These are phyloP conservation scores for Verticillium alfalfae DNA, from an alignment of 2,329 filamentous ascomycete species.

Conservation along the genomic window DNA sequence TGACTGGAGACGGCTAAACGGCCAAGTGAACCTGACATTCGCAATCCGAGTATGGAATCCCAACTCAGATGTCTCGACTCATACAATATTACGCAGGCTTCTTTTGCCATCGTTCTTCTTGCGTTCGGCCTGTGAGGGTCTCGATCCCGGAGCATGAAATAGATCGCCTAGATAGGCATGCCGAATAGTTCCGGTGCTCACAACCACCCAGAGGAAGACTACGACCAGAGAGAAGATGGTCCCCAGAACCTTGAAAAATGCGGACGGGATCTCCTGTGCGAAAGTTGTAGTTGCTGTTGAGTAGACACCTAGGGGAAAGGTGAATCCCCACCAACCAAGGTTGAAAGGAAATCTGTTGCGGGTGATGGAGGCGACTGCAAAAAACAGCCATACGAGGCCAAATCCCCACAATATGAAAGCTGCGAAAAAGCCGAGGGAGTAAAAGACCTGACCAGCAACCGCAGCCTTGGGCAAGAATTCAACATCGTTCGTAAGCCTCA, in stretches of 20 bases:
- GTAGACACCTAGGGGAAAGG: constrained; percentile 39
- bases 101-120: not conserved
- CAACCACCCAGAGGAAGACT: constrained; percentile 34
- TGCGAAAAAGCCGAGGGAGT: constrained; percentile 47
- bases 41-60: not conserved
- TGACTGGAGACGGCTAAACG: no score
- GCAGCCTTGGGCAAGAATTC: constrained; percentile 26
- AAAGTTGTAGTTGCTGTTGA: constrained; percentile 33
- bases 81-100: not conserved
- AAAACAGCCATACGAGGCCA: constrained; percentile 35
- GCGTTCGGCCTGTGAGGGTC: not conserved
- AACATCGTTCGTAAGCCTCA: constrained; percentile 17
- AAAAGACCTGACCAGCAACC: constrained; percentile 47
- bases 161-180: constrained; percentile 33
- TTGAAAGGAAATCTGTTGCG: constrained; percentile 36
- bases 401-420: constrained; percentile 39
- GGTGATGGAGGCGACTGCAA: constrained; percentile 33
- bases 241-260: constrained; percentile 35
- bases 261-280: constrained; percentile 32
- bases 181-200: constrained; percentile 29
- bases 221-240: constrained; percentile 35
- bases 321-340: constrained; percentile 43
- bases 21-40: no score
- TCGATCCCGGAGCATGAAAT: constrained; percentile 29
- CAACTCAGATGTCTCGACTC: not conserved